Base-by-base conservation (phyloP, 257 asterid species). In the Prunella vulgaris region DNA sequence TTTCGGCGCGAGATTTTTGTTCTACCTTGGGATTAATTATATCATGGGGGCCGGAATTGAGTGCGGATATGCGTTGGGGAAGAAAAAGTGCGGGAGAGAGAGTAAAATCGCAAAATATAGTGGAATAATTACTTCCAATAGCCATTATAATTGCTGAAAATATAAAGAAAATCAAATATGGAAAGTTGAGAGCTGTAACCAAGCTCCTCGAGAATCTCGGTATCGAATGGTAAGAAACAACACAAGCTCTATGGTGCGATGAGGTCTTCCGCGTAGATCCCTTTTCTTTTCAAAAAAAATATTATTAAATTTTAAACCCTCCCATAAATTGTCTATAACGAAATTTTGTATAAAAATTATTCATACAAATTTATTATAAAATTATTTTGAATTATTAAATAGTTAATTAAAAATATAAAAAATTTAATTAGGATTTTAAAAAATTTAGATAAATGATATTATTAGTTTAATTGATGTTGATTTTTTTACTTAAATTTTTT, bases 21-120 rank as follows among this genome's bases (percentile, higher is more conserved):
- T 58, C 66, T 33, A 83, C 88, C 82, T 76, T 80, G 60, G 69
- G 57, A 65, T 25, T 67, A 25, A 73, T 27, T 52, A 37, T 10
- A 77, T 32, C 28, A 52, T 32, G 22, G 30, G 78, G 71, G 74
- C 64, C 59, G 74, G 64, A 81, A 78, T 79, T 76, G 66, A 60
- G 78, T 78, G 91, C 38, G 83, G 78, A 37, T 42, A 71, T 72
- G 80, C 65, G 80, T 49, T 62, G 83, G 56, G 80, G 78, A 73
- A 35, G 27, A 53, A 25, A 35, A 35, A 73, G 76, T 25, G 72
- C 33, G 70, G 82, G 32, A 21, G 80, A 32, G 73, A 38, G 49
- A 56, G 77, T 42, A 56, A 76, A 48, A 62, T 81, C 79, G 73
- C 74, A 53, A 52, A 57, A 79, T 60, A 46, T 60, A 22, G 66